Evolutionary conservation across 1,284 basidiomycete genomes (phyloP), one percentile per base, ranked within the genome.

Genomic region (Puccinia sorghi): DNA sequence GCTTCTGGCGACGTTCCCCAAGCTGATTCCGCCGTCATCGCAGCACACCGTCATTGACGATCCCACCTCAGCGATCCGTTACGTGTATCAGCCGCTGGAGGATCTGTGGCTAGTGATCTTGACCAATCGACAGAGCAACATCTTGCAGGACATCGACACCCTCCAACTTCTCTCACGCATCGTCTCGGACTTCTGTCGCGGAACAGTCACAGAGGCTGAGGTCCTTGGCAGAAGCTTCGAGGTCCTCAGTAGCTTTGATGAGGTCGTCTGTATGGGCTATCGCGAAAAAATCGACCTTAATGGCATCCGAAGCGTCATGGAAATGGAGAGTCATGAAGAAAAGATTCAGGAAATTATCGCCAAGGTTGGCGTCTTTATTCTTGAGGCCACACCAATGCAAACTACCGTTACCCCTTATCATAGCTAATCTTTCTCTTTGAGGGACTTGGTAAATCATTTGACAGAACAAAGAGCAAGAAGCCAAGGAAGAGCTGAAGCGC

Each of bases 311-410:
- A 96, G 88, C 83, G 90, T 97, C 54, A 86, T 99, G 82, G 97
- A 98, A 87, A 98, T 97, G 91, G 97, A 99, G 87, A 93, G 91
- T 86, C 97, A 99, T 86, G 97, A 99, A 85, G 97, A 99, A 87
- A 98, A 97, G 87, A 98, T 99, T 81, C 95, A 99, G 84, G 97
- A 99, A 83, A 99, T 99, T 85, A 99, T 99, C 82, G 93, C 94
- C 25, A 88, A 92, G 84, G 93, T 93, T 83, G 80, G 90, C 27
- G 22, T 41, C 63, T 41, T n/a, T 67, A 63, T 20, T 37, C 43
- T 11, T 9, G 41, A 56, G 27, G 67, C 52, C 27, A 8, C 15
- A 2, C 12, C 13, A 52, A 15, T 7, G 20, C 2, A 52, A 52
- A 11, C 13, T 2, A 52, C 20, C 20, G 1, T 20, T 7, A n/a